Base-by-base conservation (phyloP, 306 rosid species). In the Cicer cuneatum region DNA sequence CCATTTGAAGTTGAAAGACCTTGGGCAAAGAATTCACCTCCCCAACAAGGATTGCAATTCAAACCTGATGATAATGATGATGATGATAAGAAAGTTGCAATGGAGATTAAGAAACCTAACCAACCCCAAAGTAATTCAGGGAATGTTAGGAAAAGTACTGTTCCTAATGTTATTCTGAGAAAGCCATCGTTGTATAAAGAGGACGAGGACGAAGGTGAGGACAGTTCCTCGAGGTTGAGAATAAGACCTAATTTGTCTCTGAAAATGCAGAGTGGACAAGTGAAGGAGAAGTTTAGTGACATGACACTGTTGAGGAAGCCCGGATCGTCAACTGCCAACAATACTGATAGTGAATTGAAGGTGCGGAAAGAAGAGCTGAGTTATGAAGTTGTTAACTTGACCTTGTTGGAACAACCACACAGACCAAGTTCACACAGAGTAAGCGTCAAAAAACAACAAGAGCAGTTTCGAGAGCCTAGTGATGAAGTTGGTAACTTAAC, bases 291-390 rank as follows among this genome's bases (percentile, higher is more conserved):
- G 77, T 95, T 92, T 80, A 87, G 90, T 76, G 89, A 92, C 68
- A 92, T 95, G 96, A 84, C 89, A 0, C 73, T 95, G 12, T 87
- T 95, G 87, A 87, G 89, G 72, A 95, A 95, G 86, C 99, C 98
- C 0, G 90, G 81, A 69, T 86, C 80, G 4, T 19, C 74, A 16
- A 77, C 65, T 74, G 69, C 71, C 15, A 56, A 86, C 56, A 67
- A 46, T 76, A 35, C 24, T 18, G 84, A 72, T 45, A 66, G 58
- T 47, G 82, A 81, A 42, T 81, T 78, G 71, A 48, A 79, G 57
- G 62, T 2, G 39, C 77, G 48, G 54, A 79, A 72, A 66, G 93
- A 73, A 77, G 89, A 82, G 72, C 33, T 43, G 8, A 56, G 59
- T 66, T 83, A 63, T 72, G 64, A 61, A 70, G 73, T 60, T 54